Percentiles rank a stretch among this genome's conserved stretches.
phyloP scores from a whole-genome alignment of 2,329 filamentous ascomycete species.

The Penicillium sp. region DNA sequence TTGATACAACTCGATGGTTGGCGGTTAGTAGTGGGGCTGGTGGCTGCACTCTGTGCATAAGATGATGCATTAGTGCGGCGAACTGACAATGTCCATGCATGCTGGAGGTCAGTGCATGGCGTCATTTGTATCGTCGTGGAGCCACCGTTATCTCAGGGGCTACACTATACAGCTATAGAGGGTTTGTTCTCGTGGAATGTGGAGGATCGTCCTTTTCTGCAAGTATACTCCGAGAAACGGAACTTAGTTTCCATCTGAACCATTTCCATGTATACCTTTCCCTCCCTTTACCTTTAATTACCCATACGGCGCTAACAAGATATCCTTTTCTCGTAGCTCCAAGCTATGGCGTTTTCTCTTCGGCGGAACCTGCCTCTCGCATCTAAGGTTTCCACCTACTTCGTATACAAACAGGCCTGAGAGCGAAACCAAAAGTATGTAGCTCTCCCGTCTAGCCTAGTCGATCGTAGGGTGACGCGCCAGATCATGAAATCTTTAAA shows the following conservation, averaged over 20 bases:
- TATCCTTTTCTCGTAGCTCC: background rate
- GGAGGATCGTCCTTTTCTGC: constrained; percentile 1
- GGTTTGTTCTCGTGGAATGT: background rate
- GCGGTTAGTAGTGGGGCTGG: constrained; percentile 19
- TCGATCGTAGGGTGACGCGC: constrained; percentile 6
- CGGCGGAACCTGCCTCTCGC: constrained; percentile 3
- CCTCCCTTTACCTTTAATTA: constrained; percentile 1
- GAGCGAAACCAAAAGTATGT: constrained; percentile 13
- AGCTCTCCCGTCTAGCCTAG: constrained; percentile 17
- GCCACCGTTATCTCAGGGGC: constrained; percentile 21
- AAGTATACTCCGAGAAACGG: constrained; percentile 8
- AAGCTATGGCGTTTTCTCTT: background rate
- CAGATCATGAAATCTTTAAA: constrained; percentile 6
- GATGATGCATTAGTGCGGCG: constrained; percentile 27
- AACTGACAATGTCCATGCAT: constrained; percentile 26
- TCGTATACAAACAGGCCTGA: constrained; percentile 16
- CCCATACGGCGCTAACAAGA: background rate
- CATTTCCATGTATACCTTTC: background rate
- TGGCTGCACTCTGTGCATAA: constrained; percentile 21
- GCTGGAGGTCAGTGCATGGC: constrained; percentile 21
- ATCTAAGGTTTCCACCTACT: constrained; percentile 1
- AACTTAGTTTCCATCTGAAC: background rate
- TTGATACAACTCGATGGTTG: constrained; percentile 19
- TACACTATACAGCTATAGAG: background rate
- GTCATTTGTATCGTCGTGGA: constrained; percentile 15